Conservation (phyloP, 768 basidiomycete genomes). For the Suillus ampliporus region DNA sequence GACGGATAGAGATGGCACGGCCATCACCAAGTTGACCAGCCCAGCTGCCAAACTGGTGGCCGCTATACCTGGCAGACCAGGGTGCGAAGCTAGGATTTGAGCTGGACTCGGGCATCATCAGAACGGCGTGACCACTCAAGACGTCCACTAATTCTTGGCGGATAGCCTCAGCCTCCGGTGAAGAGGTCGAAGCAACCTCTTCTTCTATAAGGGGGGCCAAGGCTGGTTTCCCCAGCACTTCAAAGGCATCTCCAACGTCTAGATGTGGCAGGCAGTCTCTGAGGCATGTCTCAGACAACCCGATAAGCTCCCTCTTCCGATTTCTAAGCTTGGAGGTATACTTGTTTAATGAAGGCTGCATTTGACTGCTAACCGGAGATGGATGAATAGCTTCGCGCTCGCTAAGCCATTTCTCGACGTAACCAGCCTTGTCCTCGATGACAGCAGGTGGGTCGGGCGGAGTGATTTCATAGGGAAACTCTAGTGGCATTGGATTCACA, state of each 20-base stretch:
- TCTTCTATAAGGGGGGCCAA: constrained; percentile 42
- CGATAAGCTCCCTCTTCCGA: constrained; percentile 66
- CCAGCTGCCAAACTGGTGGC: constrained; percentile 88
- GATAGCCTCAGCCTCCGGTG: constrained; percentile 44
- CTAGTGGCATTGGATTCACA: constrained; percentile 79
- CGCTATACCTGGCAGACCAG: constrained; percentile 91
- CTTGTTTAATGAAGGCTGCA: constrained; percentile 45
- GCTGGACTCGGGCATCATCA: constrained; percentile 53
- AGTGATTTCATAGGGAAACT: constrained; percentile 83
- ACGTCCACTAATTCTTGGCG: constrained; percentile 82
- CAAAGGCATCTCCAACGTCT: constrained; percentile 85
- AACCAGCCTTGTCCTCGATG: constrained; percentile 56
- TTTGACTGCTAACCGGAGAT: constrained; percentile 1
- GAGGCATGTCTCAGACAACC: constrained; percentile 69
- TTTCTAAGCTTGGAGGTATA: constrained; percentile 57
- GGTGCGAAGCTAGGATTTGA: constrained; percentile 46
- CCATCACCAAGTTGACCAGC: constrained; percentile 98
- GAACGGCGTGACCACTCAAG: constrained; percentile 74
- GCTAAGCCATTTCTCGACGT: constrained; percentile 80
- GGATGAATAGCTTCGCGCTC: constrained; percentile 62
- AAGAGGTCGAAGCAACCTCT: constrained; percentile 30
- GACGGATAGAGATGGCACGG: constrained; percentile 86
- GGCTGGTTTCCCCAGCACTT: constrained; percentile 63
- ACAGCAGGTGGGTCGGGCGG: constrained; percentile 55
- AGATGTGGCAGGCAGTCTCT: constrained; percentile 83